Evolutionary conservation across 1,139 yeast genomes (phyloP).

Genomic region (Saccharomycopsis hybrid): DNA sequence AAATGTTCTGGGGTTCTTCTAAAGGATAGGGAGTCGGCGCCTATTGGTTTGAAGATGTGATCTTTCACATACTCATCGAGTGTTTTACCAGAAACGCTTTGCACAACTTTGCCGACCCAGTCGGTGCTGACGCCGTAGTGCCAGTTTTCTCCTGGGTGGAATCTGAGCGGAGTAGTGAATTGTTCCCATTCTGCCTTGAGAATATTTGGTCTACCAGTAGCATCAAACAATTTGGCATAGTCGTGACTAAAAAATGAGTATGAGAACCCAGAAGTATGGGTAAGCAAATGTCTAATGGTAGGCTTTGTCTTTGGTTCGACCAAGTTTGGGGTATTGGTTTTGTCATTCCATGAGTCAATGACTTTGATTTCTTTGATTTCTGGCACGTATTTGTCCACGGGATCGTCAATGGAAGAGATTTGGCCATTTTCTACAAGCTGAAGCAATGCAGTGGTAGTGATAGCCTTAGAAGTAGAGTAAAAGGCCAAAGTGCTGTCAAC

Average conservation of each 20-base stretch:
- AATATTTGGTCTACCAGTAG: constrained; percentile 26
- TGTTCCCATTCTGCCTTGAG: constrained; percentile 28
- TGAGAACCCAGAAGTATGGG: constrained; percentile 48
- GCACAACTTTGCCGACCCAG: constrained; percentile 46
- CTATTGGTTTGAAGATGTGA: constrained; percentile 40
- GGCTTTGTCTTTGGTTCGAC: constrained; percentile 33
- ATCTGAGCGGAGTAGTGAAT: constrained; percentile 35
- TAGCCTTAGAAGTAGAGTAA: constrained; percentile 43
- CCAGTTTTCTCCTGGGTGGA: constrained; percentile 50
- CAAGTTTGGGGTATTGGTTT: constrained; percentile 34
- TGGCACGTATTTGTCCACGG: constrained; percentile 22
- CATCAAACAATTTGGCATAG: constrained; percentile 23
- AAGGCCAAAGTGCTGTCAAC: constrained; percentile 32
- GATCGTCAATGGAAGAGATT: constrained; percentile 24
- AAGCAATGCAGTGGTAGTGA: constrained; percentile 41
- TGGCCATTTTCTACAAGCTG: constrained; percentile 40
- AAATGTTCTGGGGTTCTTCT: constrained; percentile 22
- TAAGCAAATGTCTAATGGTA: constrained; percentile 43
- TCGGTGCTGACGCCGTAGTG: constrained; percentile 46
- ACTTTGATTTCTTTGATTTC: constrained; percentile 19
- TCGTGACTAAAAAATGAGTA: constrained; percentile 37
- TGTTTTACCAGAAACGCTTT: constrained; percentile 37
- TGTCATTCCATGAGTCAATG: constrained; percentile 22
- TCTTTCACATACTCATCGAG: constrained; percentile 38
- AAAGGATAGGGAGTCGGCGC: constrained; percentile 25